These are phyloP conservation scores for Boletellus dicymbophilus DNA, from an alignment of 1,284 basidiomycete genomes.

Conservation along the genomic window DNA sequence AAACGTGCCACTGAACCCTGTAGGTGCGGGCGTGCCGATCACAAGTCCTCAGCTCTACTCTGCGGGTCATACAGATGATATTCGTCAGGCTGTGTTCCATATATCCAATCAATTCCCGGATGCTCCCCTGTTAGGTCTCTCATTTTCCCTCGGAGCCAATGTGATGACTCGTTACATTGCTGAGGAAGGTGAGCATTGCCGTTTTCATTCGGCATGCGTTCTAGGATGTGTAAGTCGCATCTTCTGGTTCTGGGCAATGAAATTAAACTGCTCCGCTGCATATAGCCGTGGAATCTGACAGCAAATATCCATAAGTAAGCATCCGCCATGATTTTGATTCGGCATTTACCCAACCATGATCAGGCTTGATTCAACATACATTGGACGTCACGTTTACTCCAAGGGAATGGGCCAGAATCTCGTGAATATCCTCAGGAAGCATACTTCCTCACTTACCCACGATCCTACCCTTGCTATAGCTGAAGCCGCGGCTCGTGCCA, in stretches of 20 bases:
- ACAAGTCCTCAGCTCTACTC: slow-evolving; percentile 86
- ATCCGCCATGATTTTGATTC: slow-evolving; percentile 17
- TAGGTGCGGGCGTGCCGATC: slow-evolving; percentile 83
- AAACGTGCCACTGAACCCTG: slow-evolving; percentile 12
- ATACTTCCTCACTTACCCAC: slow-evolving; percentile 51
- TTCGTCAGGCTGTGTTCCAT: slow-evolving; percentile 80
- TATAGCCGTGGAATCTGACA: slow-evolving; percentile 81
- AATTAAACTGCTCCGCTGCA: slow-evolving; percentile 10
- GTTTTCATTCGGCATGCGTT: slow-evolving; percentile 77
- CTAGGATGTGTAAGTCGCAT: slow-evolving; percentile 71
- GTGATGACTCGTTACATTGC: slow-evolving; percentile 92
- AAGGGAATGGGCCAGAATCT: slow-evolving; percentile 85
- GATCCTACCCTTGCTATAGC: slow-evolving; percentile 55
- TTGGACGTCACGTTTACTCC: slow-evolving; percentile 78
- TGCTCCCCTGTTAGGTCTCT: slow-evolving; percentile 84
- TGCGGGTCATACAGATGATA: slow-evolving; percentile 84
- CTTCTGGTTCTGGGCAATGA: slow-evolving; percentile 8
- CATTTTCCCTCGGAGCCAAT: slow-evolving; percentile 94
- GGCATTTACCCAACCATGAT: slow-evolving; percentile 8
- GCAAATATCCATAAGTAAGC: slow-evolving; percentile 58
- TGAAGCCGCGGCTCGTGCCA: slow-evolving; percentile 45
- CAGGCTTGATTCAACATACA: slow-evolving; percentile 65
- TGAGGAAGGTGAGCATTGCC: slow-evolving; percentile 78
- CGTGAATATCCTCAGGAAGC: slow-evolving; percentile 62
- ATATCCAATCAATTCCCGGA: slow-evolving; percentile 75